phyloP scores from a whole-genome alignment of 805 yeast genomes.

The Yamadazyma insecticola region DNA sequence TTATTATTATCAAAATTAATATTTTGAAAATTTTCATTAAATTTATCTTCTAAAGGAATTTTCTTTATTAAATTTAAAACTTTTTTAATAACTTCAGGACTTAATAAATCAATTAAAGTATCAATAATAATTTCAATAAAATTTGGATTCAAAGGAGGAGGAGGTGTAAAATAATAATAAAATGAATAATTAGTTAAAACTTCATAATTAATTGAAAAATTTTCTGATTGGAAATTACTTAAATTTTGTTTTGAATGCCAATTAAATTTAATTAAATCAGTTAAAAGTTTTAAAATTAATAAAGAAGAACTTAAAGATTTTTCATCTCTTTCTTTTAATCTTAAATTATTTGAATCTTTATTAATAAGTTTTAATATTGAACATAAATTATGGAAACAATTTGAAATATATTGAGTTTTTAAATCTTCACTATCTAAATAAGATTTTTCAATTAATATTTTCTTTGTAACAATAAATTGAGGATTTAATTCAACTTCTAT shows the following conservation, averaged over 20 bases:
- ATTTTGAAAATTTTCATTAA: too few relatives aligned
- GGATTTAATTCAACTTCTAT: slow-evolving; percentile 39
- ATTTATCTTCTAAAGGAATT: slow-evolving; percentile 9
- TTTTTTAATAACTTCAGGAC: slow-evolving; percentile 24
- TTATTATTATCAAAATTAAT: too few relatives aligned
- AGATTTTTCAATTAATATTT: slow-evolving; percentile 20
- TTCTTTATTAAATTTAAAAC: slow-evolving; percentile 23
- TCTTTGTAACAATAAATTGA: slow-evolving; percentile 29
- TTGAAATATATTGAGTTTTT: slow-evolving; percentile 15
- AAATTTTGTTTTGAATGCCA: slow-evolving; percentile 23
- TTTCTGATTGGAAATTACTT: slow-evolving; percentile 5
- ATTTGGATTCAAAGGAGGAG: slow-evolving; percentile 18
- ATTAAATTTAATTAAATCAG: slow-evolving; percentile 20
- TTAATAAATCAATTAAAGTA: slow-evolving; percentile 24
- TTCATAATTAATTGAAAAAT: slow-evolving; percentile 9
- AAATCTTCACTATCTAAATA: slow-evolving; percentile 5
- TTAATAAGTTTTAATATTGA: slow-evolving; percentile 19
- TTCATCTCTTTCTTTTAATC: slow-evolving; percentile 25
- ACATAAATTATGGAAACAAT: slow-evolving; percentile 19
- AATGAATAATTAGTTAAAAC: slow-evolving; percentile 18
- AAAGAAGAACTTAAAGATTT: slow-evolving; percentile 27
- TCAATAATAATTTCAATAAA: slow-evolving; percentile 20
- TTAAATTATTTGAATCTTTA: slow-evolving; percentile 16
- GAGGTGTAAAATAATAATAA: slow-evolving; percentile 25
- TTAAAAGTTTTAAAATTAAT: slow-evolving; percentile 26